Evolutionary conservation across 169 alveolate species (phyloP).

Genomic region (Plasmodium relictum): DNA sequence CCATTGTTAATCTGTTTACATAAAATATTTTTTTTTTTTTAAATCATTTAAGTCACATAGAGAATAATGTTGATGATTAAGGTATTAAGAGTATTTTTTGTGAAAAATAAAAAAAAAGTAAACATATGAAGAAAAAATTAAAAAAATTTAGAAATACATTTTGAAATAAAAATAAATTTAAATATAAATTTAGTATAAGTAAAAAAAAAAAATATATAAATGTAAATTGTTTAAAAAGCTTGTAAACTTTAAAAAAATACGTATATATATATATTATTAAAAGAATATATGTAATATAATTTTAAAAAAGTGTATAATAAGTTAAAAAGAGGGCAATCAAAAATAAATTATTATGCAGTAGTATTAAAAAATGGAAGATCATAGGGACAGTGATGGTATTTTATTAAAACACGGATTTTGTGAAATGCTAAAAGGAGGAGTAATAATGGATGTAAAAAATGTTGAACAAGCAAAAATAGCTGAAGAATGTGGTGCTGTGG

Average conservation of each 20-base stretch:
- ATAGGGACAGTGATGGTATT: constrained; percentile 43
- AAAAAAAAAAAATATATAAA: neutral
- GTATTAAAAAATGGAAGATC: constrained; percentile 21
- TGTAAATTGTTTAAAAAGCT: neutral
- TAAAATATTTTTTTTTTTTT: too few relatives aligned
- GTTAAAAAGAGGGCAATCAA: neutral
- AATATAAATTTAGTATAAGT: neutral
- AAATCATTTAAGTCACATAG: too few relatives aligned
- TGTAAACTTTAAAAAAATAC: too few relatives aligned
- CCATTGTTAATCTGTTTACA: too few relatives aligned
- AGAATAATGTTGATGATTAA: too few relatives aligned
- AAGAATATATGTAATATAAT: neutral
- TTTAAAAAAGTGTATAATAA: neutral
- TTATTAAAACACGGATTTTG: constrained; percentile 81
- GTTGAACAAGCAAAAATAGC: constrained; percentile 88
- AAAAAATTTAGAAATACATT: too few relatives aligned
- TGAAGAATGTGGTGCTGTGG: constrained; percentile 86
- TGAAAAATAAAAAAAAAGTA: too few relatives aligned
- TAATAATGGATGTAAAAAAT: constrained; percentile 88
- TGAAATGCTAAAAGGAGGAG: constrained; percentile 87
- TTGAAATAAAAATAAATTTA: too few relatives aligned
- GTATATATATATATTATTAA: neutral
- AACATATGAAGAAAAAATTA: too few relatives aligned
- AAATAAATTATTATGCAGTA: neutral
- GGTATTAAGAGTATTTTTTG: too few relatives aligned